Percentiles rank a stretch among this genome's conserved stretches.
These are phyloP conservation scores for Alternaria sp. DNA, from an alignment of 2,329 filamentous ascomycete species.

Conservation along the genomic window DNA sequence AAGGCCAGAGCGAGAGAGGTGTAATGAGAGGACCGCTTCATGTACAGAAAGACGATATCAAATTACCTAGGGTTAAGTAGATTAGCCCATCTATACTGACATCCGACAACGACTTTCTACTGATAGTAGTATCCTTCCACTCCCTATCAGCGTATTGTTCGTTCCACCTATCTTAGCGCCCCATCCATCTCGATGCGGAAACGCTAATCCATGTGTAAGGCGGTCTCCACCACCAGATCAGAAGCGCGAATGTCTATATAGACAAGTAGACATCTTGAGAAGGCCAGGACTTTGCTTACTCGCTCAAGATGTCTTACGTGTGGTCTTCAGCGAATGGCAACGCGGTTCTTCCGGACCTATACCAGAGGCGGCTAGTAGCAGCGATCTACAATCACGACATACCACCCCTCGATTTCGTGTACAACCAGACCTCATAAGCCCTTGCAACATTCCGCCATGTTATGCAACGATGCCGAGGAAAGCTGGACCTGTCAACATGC, in stretches of 20 bases:
- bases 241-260: neutral
- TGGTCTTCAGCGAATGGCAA: neutral
- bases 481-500: neutral
- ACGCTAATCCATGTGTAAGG: neutral
- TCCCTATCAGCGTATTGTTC: neutral
- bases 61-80: neutral
- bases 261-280: neutral
- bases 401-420: constrained; percentile 43
- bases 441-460: neutral
- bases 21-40: neutral
- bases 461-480: constrained; percentile 10
- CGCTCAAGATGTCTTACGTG: neutral
- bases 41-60: neutral
- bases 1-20: neutral
- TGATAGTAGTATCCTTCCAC: neutral
- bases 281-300: neutral
- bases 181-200: neutral
- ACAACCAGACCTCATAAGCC: constrained; percentile 16
- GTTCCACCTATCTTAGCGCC: neutral
- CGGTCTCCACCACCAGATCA: neutral
- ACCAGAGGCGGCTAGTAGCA: constrained; percentile 8
- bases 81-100: neutral
- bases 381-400: constrained; percentile 48
- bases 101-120: neutral
- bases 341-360: neutral